A percentile compares a stretch with the other conserved stretches of the same genome.
Evolutionary conservation across 2,329 filamentous ascomycete species (phyloP).

Genomic region (Biscogniauxia marginata): DNA sequence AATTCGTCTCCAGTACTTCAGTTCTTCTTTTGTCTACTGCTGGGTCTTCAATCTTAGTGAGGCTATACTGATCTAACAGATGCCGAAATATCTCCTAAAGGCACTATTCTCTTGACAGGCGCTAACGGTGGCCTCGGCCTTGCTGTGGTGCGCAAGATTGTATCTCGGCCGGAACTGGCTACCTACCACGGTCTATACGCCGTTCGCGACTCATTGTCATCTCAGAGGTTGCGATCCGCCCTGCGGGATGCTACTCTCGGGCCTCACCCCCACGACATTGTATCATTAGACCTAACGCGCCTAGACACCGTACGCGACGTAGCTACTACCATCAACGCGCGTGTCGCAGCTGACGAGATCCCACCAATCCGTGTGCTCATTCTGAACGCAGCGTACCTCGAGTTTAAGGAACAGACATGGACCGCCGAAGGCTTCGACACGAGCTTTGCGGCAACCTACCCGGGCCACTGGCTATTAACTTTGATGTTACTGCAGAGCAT

Average conservation of each 20-base stretch:
- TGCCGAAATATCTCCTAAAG: constrained; percentile 1
- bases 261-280: constrained; percentile 8
- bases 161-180: constrained; percentile 1
- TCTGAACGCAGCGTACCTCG: constrained; percentile 32
- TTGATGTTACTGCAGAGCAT: constrained; percentile 26
- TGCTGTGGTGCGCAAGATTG: constrained; percentile 6
- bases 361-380: constrained; percentile 40
- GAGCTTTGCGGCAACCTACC: constrained; percentile 24
- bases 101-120: constrained; percentile 17
- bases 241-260: not conserved
- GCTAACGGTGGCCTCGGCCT: constrained; percentile 19
- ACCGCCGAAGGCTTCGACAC: constrained; percentile 23
- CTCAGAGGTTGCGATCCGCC: not conserved
- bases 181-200: constrained; percentile 13
- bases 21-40: not conserved
- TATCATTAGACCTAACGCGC: constrained; percentile 11
- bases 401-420: constrained; percentile 20
- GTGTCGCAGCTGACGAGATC: constrained; percentile 22
- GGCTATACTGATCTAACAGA: not conserved
- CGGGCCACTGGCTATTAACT: constrained; percentile 27
- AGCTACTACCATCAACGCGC: constrained; percentile 9
- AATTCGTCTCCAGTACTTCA: not conserved
- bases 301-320: constrained; percentile 10
- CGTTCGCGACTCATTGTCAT: constrained; percentile 4
- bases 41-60: not conserved